Evolutionary conservation across 306 rosid species (phyloP).

Genomic region (Crotalaria pallida): DNA sequence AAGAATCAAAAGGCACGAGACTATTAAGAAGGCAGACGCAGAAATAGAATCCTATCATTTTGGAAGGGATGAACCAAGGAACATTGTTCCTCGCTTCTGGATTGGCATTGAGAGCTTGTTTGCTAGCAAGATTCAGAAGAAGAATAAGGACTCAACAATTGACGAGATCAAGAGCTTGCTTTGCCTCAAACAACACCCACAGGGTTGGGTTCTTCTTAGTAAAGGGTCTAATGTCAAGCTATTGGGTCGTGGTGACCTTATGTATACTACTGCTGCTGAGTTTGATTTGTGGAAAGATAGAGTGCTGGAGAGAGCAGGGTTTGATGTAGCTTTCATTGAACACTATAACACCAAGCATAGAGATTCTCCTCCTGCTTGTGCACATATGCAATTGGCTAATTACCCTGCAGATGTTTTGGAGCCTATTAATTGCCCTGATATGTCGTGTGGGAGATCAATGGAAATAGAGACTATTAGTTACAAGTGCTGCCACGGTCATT

Average conservation of each 20-base stretch:
- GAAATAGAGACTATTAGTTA: constrained; percentile 29
- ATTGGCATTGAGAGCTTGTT: constrained; percentile 30
- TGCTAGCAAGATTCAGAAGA: constrained; percentile 29
- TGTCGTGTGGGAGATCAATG: constrained; percentile 19
- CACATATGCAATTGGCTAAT: constrained; percentile 30
- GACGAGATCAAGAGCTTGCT: constrained; percentile 31
- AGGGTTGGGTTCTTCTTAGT: constrained; percentile 36
- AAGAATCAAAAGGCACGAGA: constrained; percentile 18
- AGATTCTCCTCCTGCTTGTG: background rate
- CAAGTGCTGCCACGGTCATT: constrained; percentile 37
- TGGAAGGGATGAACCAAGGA: constrained; percentile 22
- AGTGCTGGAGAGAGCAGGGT: constrained; percentile 30
- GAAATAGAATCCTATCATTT: constrained; percentile 20
- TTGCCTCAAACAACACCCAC: constrained; percentile 16
- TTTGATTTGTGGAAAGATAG: constrained; percentile 32
- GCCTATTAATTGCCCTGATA: constrained; percentile 30
- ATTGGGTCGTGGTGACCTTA: constrained; percentile 13
- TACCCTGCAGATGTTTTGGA: constrained; percentile 28
- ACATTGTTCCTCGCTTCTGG: constrained; percentile 25
- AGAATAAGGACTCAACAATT: constrained; percentile 10
- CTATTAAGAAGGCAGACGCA: constrained; percentile 24
- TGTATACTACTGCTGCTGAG: constrained; percentile 7
- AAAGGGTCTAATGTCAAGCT: constrained; percentile 39
- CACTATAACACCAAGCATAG: background rate
- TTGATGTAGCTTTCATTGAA: constrained; percentile 32